Percentiles rank a stretch among this genome's conserved stretches.
These are phyloP conservation scores for Fomitopsis betulina DNA, from an alignment of 1,284 basidiomycete species.

Conservation along the genomic window DNA sequence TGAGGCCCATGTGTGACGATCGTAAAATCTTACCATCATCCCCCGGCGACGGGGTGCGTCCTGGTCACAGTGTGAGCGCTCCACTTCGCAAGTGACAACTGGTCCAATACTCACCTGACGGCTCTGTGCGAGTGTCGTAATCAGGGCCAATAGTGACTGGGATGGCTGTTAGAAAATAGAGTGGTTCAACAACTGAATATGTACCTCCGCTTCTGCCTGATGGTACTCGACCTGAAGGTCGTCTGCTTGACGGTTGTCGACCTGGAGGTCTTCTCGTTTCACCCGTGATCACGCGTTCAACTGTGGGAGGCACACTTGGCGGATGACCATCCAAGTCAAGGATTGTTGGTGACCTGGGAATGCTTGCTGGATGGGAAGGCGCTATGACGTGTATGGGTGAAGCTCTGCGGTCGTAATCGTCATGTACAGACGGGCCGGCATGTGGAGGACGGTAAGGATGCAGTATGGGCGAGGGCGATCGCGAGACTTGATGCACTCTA, in stretches of 20 bases:
- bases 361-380: no score
- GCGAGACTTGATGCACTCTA: no score
- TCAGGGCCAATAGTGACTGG: background rate
- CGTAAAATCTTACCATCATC: background rate
- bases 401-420: background rate
- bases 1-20: background rate
- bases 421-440: background rate
- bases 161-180: background rate
- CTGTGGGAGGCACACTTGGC: background rate
- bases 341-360: no score
- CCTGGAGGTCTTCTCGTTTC: background rate
- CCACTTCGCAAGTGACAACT: background rate
- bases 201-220: conserved; percentile 9
- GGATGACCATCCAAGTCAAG: background rate
- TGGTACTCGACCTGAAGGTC: background rate
- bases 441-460: background rate
- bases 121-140: background rate
- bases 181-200: background rate
- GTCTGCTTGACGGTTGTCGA: background rate
- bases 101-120: background rate
- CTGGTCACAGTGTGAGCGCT: background rate
- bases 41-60: background rate
- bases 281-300: conserved; percentile 3
- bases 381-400: no score
- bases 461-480: background rate